phyloP scores from a whole-genome alignment of 768 basidiomycete genomes.

The Macrocybe gigantea region DNA sequence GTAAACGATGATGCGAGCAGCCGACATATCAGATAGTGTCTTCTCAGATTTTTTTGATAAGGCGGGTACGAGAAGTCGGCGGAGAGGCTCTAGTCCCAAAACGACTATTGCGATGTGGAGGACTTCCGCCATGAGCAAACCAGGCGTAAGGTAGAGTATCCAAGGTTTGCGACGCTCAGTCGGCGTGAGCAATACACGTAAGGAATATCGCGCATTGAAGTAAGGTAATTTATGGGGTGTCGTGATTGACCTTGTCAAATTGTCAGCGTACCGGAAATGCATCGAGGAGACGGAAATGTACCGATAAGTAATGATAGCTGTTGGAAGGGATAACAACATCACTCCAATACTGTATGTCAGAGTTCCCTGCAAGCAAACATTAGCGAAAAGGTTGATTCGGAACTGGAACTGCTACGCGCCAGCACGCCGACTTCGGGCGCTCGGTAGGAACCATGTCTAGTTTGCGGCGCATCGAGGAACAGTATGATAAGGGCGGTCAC shows the following conservation, averaged over 20 bases:
- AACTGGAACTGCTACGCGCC: conserved; percentile 16
- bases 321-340: conserved; percentile 63
- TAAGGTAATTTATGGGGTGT: conserved; percentile 76
- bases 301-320: conserved; percentile 74
- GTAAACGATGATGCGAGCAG: conserved; percentile 48
- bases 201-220: conserved; percentile 46
- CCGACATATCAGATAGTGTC: conserved; percentile 36
- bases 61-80: conserved; percentile 40
- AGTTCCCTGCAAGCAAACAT: conserved; percentile 34
- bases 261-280: conserved; percentile 2
- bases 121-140: conserved; percentile 56
- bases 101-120: conserved; percentile 40
- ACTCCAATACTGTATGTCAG: conserved; percentile 59
- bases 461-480: conserved; percentile 50
- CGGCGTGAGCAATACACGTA: conserved; percentile 72
- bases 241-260: conserved; percentile 58
- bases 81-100: conserved; percentile 40
- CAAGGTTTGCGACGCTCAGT: conserved; percentile 77
- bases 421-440: conserved; percentile 56
- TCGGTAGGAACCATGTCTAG: conserved; percentile 61
- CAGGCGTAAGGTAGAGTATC: conserved; percentile 78
- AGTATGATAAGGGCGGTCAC: conserved; percentile 53
- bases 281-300: conserved; percentile 22
- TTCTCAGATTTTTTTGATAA: conserved; percentile 23
- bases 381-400: background rate